Conservation (phyloP, 352 stramenopile genomes). For the Globisporangium cederbergense region DNA sequence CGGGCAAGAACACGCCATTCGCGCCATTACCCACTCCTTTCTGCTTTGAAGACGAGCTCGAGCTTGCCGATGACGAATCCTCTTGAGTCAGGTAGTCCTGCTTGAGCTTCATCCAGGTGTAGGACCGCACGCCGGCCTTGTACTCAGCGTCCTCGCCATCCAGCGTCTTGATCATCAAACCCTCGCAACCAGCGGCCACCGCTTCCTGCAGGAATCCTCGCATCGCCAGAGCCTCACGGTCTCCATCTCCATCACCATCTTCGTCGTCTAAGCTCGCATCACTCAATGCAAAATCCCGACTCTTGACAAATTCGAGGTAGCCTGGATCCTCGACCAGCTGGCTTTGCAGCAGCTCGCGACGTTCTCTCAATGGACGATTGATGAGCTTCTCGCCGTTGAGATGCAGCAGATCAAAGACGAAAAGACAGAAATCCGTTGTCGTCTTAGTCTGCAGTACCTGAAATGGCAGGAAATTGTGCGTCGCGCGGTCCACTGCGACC, state of each 20-base stretch:
- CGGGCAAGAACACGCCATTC: slow-evolving; percentile 62
- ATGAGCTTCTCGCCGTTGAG: slow-evolving; percentile 48
- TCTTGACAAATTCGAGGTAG: slow-evolving; percentile 63
- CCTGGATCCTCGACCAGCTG: slow-evolving; percentile 33
- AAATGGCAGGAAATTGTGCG: slow-evolving; percentile 55
- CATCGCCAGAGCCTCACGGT: not conserved
- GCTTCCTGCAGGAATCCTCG: slow-evolving; percentile 37
- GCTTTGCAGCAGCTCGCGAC: slow-evolving; percentile 34
- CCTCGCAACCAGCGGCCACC: slow-evolving; percentile 66
- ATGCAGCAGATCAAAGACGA: slow-evolving; percentile 71
- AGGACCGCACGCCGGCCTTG: slow-evolving; percentile 62
- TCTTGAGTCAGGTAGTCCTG: slow-evolving; percentile 61
- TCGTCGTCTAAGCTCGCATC: not conserved
- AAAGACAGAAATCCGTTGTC: slow-evolving; percentile 72
- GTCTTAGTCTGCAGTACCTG: slow-evolving; percentile 77
- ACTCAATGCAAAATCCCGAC: slow-evolving; percentile 39
- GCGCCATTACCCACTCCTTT: slow-evolving; percentile 8
- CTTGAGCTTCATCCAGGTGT: slow-evolving; percentile 86
- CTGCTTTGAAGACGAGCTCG: not conserved
- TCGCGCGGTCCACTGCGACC: slow-evolving; percentile 59
- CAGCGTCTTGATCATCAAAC: slow-evolving; percentile 76
- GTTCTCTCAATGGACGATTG: slow-evolving; percentile 38
- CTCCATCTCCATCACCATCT: slow-evolving; percentile 1
- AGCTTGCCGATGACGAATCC: not conserved
- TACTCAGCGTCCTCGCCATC: slow-evolving; percentile 50